Base-by-base conservation (phyloP, 2,329 filamentous ascomycete genomes). In the Arthrobotrys pseudoclavata region DNA sequence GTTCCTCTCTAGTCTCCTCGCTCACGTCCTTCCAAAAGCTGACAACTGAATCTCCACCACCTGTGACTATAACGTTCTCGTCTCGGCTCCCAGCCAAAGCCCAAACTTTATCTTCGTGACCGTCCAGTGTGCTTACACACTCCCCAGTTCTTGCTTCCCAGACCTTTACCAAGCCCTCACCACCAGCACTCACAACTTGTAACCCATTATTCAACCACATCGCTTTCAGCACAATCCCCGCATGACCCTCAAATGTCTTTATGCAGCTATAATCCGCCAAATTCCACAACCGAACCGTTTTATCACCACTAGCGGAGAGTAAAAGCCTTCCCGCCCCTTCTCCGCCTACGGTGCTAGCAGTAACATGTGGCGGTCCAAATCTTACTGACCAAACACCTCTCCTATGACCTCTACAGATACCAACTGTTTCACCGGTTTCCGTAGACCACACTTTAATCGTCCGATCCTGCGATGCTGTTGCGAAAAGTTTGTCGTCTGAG, bases 1-100 rank as follows among this genome's bases (percentile, higher is more conserved):
- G 69, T 3, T 91, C 92, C 47, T 90, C 88, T 0, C 92, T 89
- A 1, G 95, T 97, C 74, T 92, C 87, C 3, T 89, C 88, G 0
- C 94, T 96, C 1, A 94, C 97, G 82, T 99, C 96, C 81, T 90
- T 90, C 96, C 96, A 99, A 85, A 98, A 97, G 0, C 93, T 96
- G 42, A 99, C 89, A 0, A 93, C 94, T 37, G 94, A 94, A 84
- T 99, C 96, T 64, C 92, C 95, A 72, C 93, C 94, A 40, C 94
- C 96, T 5, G 96, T 98, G 40, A 96, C 91, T 64, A 99, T 88
- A 85, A 85, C n/a, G 82, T 80, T 66, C 79, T 81, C 80, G n/a
- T 84, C 83, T 12, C 82, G 80, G 62, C 81, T 80, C 47, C 81
- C 76, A n/a, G 82, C 82, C 47, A 82, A 80, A 15, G 82, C 81